Evolutionary conservation across 1,284 basidiomycete species (phyloP).

Genomic region (Apiotrichum laibachii): DNA sequence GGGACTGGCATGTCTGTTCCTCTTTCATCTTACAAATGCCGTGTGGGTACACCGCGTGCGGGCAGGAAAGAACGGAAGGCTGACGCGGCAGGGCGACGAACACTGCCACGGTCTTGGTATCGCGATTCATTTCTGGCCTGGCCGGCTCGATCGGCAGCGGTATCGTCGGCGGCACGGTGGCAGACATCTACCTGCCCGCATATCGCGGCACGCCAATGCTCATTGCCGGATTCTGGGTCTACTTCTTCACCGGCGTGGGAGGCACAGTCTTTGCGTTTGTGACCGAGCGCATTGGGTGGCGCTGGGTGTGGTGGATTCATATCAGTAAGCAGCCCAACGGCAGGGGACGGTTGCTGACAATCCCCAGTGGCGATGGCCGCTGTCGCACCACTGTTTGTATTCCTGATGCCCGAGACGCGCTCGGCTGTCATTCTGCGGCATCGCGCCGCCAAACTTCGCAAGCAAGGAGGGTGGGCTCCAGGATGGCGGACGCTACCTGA

Average conservation of each 20-base stretch:
- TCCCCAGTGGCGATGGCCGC: conserved; percentile 30
- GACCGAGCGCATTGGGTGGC: conserved; percentile 62
- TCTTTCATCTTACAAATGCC: conserved; percentile 63
- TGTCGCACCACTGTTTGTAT: conserved; percentile 35
- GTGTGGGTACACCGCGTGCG: conserved; percentile 55
- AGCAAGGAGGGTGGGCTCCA: conserved; percentile 39
- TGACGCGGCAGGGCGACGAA: conserved; percentile 58
- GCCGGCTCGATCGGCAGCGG: conserved; percentile 64
- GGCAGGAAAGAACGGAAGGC: not conserved
- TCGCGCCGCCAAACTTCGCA: conserved; percentile 31
- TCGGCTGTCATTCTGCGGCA: conserved; percentile 44
- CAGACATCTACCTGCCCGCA: conserved; percentile 58
- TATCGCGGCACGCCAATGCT: conserved; percentile 64
- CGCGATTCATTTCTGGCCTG: conserved; percentile 62
- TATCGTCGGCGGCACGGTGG: conserved; percentile 73
- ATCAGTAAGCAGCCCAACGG: conserved; percentile 52
- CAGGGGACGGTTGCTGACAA: not conserved
- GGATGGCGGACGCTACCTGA: conserved; percentile 46
- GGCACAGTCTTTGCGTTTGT: conserved; percentile 70
- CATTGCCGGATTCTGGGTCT: conserved; percentile 60
- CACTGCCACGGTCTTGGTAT: conserved; percentile 65
- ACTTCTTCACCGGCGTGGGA: conserved; percentile 64
- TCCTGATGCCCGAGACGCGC: conserved; percentile 48
- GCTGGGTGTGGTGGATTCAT: conserved; percentile 79
- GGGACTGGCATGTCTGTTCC: conserved; percentile 58